Conservation (phyloP, 106 monocot genomes). For the Apostasia shenzhenica region DNA sequence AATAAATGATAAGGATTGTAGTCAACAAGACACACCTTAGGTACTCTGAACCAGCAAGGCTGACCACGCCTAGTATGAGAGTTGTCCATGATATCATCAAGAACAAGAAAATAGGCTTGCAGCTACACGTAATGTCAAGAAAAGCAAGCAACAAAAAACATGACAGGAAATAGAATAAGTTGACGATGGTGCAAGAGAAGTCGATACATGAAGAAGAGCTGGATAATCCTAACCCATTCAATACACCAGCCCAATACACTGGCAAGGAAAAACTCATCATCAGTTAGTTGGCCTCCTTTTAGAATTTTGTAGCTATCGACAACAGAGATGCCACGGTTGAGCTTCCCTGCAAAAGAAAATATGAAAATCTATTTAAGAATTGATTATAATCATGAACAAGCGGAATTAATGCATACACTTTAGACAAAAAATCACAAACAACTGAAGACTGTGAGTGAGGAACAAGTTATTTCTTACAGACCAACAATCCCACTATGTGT, state of each 20-base stretch:
- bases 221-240: conserved; percentile 70
- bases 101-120: conserved; percentile 95
- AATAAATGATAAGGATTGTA: neutral
- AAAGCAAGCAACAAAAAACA: neutral
- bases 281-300: conserved; percentile 58
- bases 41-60: conserved; percentile 87
- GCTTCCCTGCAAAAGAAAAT: conserved; percentile 51
- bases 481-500: neutral
- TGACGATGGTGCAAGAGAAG: neutral
- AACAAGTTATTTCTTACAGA: conserved; percentile 5
- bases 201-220: neutral
- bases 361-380: no score
- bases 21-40: conserved; percentile 41
- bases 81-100: conserved; percentile 98
- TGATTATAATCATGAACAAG: no score
- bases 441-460: neutral
- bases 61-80: conserved; percentile 94
- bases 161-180: no score
- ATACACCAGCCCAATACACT: conserved; percentile 94
- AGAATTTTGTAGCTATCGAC: conserved; percentile 90
- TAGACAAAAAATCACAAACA: no score
- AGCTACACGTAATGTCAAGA: conserved; percentile 35
- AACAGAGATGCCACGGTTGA: conserved; percentile 92
- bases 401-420: no score
- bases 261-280: conserved; percentile 70